Evolutionary conservation across 1,139 yeast species (phyloP), one percentile per base, ranked within the genome.

Genomic region (Yamadazyma songkhlaensis): DNA sequence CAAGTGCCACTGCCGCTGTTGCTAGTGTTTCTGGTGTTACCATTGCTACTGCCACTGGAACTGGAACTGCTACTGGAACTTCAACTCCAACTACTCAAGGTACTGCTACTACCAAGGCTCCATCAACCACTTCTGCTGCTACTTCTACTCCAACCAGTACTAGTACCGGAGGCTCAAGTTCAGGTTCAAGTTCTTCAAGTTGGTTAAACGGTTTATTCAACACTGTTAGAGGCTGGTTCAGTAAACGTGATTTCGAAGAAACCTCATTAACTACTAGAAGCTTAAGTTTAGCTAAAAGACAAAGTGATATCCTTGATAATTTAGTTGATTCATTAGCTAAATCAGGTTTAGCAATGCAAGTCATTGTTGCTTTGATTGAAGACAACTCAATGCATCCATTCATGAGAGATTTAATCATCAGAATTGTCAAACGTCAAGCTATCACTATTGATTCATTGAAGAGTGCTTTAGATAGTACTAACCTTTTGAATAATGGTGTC

Each of bases 261-360:
- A 11, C 21, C 13, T 36, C 34, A 5, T 41, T 34, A 29, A 25
- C 25, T 14, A 20, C 23, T 12, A 34, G 26, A 12, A 17, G 20
- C 20, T 17, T 17, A n/a, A 20, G 22, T 7, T 31, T 54, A 26
- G 22, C 35, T 15, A 55, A 55, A 38, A 50, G 66, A 43, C 67
- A 60, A 17, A 50, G 49, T 29, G 44, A 45, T 13, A 33, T 59
- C 14, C 49, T 59, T 39, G 47, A 59, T 40, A 52, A 54, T 11
- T 44, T 61, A 22, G 49, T 62, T 25, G 47, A 48, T 8, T 50
- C 66, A 0, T 51, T 62, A 35, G 51, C 43, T 27, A 59, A 61
- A 33, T 62, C 67, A 4, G 67, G 67, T 1, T 57, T 62, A 41
- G 64, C 59, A 5, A 45, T 49, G 41, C 51, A 62, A 15, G 52